A percentile compares a stretch with the other conserved stretches of the same genome.
phyloP scores from a whole-genome alignment of 78 protist species.

The Cavenderia fasciculata region DNA sequence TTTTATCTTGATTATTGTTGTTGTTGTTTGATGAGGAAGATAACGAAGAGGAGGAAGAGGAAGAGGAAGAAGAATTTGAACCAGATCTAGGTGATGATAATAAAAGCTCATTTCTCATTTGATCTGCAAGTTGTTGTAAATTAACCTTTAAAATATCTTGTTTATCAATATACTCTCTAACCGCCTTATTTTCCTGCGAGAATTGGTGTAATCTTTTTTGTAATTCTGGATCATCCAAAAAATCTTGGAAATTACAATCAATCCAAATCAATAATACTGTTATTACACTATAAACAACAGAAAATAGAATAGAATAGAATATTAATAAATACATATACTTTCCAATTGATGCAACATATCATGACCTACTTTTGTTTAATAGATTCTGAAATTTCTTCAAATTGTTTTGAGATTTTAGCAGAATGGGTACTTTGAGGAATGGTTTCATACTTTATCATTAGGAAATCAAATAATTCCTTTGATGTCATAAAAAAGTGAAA shows the following conservation, averaged over 20 bases:
- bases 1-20: neutral
- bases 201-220: slow-evolving; percentile 25
- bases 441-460: slow-evolving; percentile 25
- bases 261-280: slow-evolving; percentile 62
- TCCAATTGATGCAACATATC: neutral
- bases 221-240: slow-evolving; percentile 21
- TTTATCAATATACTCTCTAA: slow-evolving; percentile 54
- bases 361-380: slow-evolving; percentile 58
- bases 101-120: slow-evolving; percentile 17
- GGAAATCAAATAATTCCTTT: slow-evolving; percentile 28
- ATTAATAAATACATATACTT: neutral
- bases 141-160: slow-evolving; percentile 3
- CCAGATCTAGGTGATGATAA: slow-evolving; percentile 24
- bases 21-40: neutral
- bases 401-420: slow-evolving; percentile 31
- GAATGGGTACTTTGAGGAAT: slow-evolving; percentile 7
- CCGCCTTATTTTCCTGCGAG: neutral
- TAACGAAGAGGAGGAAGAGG: too few species aligned
- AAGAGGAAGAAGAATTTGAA: neutral
- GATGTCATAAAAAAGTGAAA: slow-evolving; percentile 25
- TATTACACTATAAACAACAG: slow-evolving; percentile 12
- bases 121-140: slow-evolving; percentile 10
- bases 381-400: slow-evolving; percentile 31
- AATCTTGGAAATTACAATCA: slow-evolving; percentile 47
- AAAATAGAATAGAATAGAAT: neutral